These are phyloP conservation scores for Tetrapisispora pingtungensis DNA, from an alignment of 805 yeast species.

Conservation along the genomic window DNA sequence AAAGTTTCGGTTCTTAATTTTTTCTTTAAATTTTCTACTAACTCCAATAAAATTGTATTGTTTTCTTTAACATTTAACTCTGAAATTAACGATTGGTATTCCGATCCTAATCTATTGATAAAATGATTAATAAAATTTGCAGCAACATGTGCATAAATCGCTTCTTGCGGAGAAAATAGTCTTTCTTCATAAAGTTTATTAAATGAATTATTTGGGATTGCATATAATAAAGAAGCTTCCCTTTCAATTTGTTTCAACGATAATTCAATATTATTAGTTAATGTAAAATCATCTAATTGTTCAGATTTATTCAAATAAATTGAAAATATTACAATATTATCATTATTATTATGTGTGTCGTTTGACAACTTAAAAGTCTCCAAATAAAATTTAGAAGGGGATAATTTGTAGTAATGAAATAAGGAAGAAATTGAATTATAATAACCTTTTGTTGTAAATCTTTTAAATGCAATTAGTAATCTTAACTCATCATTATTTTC, in stretches of 20 bases:
- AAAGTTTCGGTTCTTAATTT: conserved; percentile 89
- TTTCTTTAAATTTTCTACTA: conserved; percentile 69
- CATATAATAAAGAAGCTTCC: conserved; percentile 86
- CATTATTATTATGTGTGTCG: conserved; percentile 61
- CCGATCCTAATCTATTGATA: conserved; percentile 87
- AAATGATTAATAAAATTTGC: conserved; percentile 89
- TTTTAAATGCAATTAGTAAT: conserved; percentile 79
- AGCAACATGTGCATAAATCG: conserved; percentile 89
- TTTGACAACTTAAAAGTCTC: conserved; percentile 56
- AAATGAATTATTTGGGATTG: conserved; percentile 82
- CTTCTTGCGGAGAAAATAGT: conserved; percentile 83
- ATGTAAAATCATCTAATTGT: conserved; percentile 31
- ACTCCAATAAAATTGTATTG: conserved; percentile 56
- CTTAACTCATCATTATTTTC: conserved; percentile 77
- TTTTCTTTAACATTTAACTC: conserved; percentile 54
- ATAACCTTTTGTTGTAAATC: conserved; percentile 74
- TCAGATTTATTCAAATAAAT: conserved; percentile 64
- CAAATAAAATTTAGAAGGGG: conserved; percentile 80
- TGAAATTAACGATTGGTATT: conserved; percentile 58
- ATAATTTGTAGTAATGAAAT: conserved; percentile 79
- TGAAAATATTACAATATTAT: conserved; percentile 79
- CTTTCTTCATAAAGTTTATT: conserved; percentile 61
- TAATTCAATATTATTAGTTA: conserved; percentile 38
- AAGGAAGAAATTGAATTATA: conserved; percentile 78
- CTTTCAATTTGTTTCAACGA: conserved; percentile 83